These are phyloP conservation scores for Sarocladium oryzae DNA, from an alignment of 2,329 filamentous ascomycete species.

Conservation along the genomic window DNA sequence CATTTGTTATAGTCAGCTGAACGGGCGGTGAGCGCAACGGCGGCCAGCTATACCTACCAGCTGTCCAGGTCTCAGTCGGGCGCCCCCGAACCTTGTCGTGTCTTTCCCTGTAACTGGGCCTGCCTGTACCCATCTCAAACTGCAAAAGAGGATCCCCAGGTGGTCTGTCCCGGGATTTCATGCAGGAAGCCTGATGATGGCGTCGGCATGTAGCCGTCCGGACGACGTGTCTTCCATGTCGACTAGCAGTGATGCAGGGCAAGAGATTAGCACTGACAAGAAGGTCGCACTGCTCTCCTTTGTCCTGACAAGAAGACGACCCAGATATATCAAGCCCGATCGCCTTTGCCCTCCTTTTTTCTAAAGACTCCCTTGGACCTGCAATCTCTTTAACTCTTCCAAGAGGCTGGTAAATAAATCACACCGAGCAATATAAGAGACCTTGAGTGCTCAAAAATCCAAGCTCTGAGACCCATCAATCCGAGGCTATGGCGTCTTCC, in stretches of 20 bases:
- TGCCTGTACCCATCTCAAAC: background rate
- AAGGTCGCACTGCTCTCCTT: background rate
- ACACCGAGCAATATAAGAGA: background rate
- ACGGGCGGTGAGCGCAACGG: background rate
- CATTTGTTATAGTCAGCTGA: background rate
- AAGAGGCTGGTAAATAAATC: no score
- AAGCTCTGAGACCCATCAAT: background rate
- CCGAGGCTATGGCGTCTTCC: conserved; percentile 14
- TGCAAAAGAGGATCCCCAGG: background rate
- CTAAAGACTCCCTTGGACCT: no score
- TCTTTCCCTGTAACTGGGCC: background rate
- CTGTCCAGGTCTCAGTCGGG: background rate
- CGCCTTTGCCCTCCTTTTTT: no score
- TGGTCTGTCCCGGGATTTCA: background rate
- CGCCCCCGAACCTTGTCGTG: background rate
- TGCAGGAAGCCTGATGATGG: background rate
- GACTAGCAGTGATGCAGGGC: background rate
- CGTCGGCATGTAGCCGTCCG: background rate
- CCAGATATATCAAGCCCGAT: background rate
- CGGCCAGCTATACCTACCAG: background rate
- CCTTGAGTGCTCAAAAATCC: background rate
- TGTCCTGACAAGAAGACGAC: background rate
- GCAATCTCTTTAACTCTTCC: no score
- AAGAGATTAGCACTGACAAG: background rate
- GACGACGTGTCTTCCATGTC: background rate